phyloP scores from a whole-genome alignment of 495 filamentous ascomycete species.

The Clavariopsis aquatica region DNA sequence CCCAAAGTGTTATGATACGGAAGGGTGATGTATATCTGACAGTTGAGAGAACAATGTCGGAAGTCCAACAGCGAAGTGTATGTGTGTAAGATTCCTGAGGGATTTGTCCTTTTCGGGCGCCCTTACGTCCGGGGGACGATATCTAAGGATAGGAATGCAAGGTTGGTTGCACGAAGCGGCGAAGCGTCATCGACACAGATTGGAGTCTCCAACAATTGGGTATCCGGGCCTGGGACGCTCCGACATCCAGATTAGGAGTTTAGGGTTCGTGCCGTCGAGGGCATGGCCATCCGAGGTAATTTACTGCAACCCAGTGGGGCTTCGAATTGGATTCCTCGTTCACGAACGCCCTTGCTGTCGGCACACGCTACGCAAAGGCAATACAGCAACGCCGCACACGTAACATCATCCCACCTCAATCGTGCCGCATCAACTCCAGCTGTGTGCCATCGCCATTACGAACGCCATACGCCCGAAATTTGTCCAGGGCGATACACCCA shows the following conservation, averaged over 20 bases:
- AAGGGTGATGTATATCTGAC: not conserved
- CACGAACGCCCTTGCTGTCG: not conserved
- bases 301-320: not conserved
- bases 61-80: not conserved
- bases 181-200: not conserved
- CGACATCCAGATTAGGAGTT: not conserved
- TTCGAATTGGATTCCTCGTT: not conserved
- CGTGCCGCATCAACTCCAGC: too few species aligned
- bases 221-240: not conserved
- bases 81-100: not conserved
- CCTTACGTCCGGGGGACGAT: not conserved
- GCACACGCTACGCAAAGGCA: not conserved
- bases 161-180: not conserved
- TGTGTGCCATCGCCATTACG: not conserved
- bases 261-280: not conserved
- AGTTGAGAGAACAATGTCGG: not conserved
- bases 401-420: not conserved
- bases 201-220: not conserved
- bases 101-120: not conserved
- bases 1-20: not conserved
- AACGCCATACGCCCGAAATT: not conserved
- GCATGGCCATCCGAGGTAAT: not conserved
- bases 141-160: not conserved
- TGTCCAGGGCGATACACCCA: slow-evolving; percentile 11
- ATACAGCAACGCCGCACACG: not conserved